Base-by-base conservation (phyloP, 192 early-diverging fungal genomes). In the Bifiguratus adelaidae region DNA sequence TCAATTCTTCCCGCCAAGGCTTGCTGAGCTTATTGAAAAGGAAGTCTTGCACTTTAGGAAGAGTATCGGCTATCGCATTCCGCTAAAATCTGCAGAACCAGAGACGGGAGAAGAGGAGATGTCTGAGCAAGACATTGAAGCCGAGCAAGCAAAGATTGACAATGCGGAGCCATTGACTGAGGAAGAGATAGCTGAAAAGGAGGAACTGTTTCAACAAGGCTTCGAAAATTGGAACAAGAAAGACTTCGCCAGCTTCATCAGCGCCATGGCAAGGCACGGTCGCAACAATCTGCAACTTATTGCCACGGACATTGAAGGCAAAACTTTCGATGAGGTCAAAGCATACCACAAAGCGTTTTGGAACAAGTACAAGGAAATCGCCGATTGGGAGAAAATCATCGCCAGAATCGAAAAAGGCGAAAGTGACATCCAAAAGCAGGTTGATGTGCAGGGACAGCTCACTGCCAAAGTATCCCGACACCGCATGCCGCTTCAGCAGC, bases 191-290 rank as follows among this genome's bases (percentile, higher is more conserved):
- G 70, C 72, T 6, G 89, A 89, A 42, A 91, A 86, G 52, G 89
- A 86, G 48, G 47, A 57, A 47, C 65, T 78, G 3, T 59, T 58
- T 26, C 25, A 32, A 55, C 58, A 91, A 66, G 89, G 87, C 4
- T 99, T 95, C 56, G 79, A 80, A 24, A 83, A 79, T 56, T 99
- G 95, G 95, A 73, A 76, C 29, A 88, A 85, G 44, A 81, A 83
- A 23, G 95, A 99, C 36, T 97, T 95, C 63, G 75, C 71, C 34
- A 68, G 71, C 8, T 93, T 95, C 50, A 77, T 89, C 56, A 86
- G 86, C 34, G 90, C 88, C 4, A 77, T 80, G 52, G 91, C 89
- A 42, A 82, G 73, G 59, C 84, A 83, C 53, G 95, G 95, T 3
- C 83, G 83, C 32, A 41, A 80, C 54, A 80, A 85, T 47, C 50